Evolutionary conservation across 345 rosid genomes (phyloP).

Genomic region (Mercurialis annua): DNA sequence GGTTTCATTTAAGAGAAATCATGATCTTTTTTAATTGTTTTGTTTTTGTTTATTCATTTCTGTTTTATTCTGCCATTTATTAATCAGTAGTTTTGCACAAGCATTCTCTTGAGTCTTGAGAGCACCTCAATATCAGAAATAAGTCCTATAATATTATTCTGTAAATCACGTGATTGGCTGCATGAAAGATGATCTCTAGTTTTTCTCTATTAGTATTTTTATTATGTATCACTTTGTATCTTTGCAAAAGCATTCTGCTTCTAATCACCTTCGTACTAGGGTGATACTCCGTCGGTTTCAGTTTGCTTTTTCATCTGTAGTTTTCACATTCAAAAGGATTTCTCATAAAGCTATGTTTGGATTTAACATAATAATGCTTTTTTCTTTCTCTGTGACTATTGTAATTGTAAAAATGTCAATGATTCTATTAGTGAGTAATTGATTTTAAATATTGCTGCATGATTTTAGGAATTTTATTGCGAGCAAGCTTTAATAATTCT

Average conservation of each 20-base stretch:
- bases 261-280: no score
- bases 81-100: no score
- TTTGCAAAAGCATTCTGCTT: no score
- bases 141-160: neutral
- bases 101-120: no score
- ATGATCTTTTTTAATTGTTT: neutral
- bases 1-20: slow-evolving; percentile 13
- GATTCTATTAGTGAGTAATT: neutral
- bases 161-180: neutral
- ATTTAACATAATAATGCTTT: neutral
- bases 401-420: neutral
- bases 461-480: neutral
- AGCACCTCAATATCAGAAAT: neutral
- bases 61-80: neutral
- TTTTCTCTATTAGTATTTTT: no score
- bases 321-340: neutral
- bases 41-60: neutral
- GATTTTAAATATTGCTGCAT: neutral
- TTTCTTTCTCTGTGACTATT: neutral
- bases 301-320: neutral
- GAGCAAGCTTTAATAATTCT: neutral
- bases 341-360: neutral
- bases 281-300: no score
- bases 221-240: no score
- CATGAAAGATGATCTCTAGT: no score